These are phyloP conservation scores for Cystobasidium slooffiae DNA, from an alignment of 1,284 basidiomycete species.

Conservation along the genomic window DNA sequence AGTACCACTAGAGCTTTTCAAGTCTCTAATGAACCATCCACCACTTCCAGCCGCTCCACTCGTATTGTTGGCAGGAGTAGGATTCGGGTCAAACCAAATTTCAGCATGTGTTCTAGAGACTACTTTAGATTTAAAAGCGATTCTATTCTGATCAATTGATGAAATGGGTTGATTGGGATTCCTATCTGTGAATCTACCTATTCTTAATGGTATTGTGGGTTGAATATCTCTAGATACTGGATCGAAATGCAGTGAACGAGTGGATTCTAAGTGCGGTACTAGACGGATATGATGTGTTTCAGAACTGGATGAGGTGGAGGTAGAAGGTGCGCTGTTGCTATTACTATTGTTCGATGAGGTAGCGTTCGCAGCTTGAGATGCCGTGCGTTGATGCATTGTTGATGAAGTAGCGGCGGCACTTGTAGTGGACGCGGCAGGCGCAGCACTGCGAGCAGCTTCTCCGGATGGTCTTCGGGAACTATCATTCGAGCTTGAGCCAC, in stretches of 20 bases:
- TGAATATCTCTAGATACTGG: slow-evolving; percentile 82
- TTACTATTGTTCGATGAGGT: neutral
- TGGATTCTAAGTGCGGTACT: slow-evolving; percentile 89
- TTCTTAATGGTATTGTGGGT: slow-evolving; percentile 60
- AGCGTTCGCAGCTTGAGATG: slow-evolving; percentile 7
- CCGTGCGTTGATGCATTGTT: slow-evolving; percentile 5
- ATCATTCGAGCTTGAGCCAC: slow-evolving; percentile 3
- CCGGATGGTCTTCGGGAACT: slow-evolving; percentile 14
- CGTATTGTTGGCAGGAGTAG: slow-evolving; percentile 1
- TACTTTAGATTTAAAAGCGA: slow-evolving; percentile 96
- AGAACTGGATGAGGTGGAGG: slow-evolving; percentile 17
- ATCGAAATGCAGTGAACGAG: slow-evolving; percentile 88
- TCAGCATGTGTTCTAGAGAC: slow-evolving; percentile 93
- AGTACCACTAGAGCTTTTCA: slow-evolving; percentile 86
- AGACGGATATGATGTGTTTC: slow-evolving; percentile 68
- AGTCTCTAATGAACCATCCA: slow-evolving; percentile 80
- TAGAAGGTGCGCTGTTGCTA: neutral
- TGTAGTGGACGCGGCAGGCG: neutral
- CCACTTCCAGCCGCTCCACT: neutral
- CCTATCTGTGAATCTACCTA: slow-evolving; percentile 53
- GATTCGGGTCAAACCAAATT: slow-evolving; percentile 72
- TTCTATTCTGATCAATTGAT: slow-evolving; percentile 67
- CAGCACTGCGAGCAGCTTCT: slow-evolving; percentile 12
- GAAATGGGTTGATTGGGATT: slow-evolving; percentile 61
- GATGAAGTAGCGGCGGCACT: neutral